phyloP scores from a whole-genome alignment of 2,329 filamentous ascomycete species.

The Esteya vermicola region DNA sequence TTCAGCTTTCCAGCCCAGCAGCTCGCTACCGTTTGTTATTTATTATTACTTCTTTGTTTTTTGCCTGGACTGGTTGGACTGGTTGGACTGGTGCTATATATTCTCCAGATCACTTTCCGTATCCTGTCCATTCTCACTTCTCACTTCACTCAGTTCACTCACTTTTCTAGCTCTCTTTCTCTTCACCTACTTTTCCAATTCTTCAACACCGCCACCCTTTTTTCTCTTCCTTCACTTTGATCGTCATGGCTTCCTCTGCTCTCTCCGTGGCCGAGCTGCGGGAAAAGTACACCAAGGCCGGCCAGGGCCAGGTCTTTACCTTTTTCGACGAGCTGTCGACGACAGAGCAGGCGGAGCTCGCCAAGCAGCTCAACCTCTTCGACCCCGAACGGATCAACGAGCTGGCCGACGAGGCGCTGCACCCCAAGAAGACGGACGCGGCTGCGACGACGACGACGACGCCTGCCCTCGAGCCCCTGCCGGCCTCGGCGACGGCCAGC shows the following conservation, averaged over 20 bases:
- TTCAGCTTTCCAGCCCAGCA: neutral
- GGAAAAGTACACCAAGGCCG: slow-evolving; percentile 58
- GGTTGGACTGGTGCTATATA: too few relatives aligned
- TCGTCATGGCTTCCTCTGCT: neutral
- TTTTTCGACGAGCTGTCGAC: slow-evolving; percentile 72
- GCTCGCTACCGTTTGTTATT: neutral
- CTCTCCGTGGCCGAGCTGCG: slow-evolving; percentile 44
- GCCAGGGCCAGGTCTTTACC: slow-evolving; percentile 70
- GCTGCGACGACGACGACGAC: slow-evolving; percentile 33
- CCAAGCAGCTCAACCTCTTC: slow-evolving; percentile 67
- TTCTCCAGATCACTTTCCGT: too few relatives aligned
- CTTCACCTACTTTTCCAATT: neutral
- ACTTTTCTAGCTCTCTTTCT: neutral
- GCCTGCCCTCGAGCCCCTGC: slow-evolving; percentile 66
- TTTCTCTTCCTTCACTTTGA: neutral
- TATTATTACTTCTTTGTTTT: too few relatives aligned
- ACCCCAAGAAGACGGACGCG: slow-evolving; percentile 46
- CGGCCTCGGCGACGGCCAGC: slow-evolving; percentile 72
- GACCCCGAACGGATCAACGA: slow-evolving; percentile 79
- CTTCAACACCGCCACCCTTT: neutral
- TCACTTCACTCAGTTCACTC: too few relatives aligned
- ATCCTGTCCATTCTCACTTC: too few relatives aligned
- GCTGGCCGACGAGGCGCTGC: slow-evolving; percentile 67
- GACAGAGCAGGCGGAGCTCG: slow-evolving; percentile 64
- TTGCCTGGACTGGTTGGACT: too few relatives aligned